Evolutionary conservation across 306 rosid genomes (phyloP).

Genomic region (Fragaria ananassa): DNA sequence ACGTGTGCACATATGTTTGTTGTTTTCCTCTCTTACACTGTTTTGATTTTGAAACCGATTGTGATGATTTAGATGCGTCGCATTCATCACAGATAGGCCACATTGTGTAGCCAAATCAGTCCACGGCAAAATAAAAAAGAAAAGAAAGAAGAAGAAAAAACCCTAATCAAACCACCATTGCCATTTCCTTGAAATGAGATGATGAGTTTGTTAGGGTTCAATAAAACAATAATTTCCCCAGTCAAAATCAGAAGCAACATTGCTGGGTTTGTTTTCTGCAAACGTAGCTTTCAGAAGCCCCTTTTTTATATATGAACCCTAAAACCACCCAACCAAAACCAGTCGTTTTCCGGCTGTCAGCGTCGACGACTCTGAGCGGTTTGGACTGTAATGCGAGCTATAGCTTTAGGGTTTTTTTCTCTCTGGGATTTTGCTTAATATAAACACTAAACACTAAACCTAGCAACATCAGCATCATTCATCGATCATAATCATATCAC

Average conservation of each 20-base stretch:
- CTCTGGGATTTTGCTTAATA: slow-evolving; percentile 27
- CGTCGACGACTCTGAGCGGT: slow-evolving; percentile 51
- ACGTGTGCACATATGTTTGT: not conserved
- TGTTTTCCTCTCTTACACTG: not conserved
- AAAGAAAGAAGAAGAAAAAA: not conserved
- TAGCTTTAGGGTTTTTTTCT: slow-evolving; percentile 26
- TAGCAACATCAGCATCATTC: not conserved
- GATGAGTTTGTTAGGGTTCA: slow-evolving; percentile 22
- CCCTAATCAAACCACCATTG: slow-evolving; percentile 16
- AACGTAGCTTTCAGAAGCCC: slow-evolving; percentile 45
- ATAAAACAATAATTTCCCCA: slow-evolving; percentile 23
- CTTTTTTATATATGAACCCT: slow-evolving; percentile 17
- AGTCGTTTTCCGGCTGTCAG: slow-evolving; percentile 49
- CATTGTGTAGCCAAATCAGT: slow-evolving; percentile 38
- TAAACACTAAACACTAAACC: slow-evolving; percentile 19
- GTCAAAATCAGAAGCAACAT: slow-evolving; percentile 17
- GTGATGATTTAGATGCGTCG: slow-evolving; percentile 41
- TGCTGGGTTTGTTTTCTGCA: slow-evolving; percentile 27
- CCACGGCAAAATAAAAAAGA: not conserved
- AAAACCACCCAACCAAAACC: slow-evolving; percentile 38
- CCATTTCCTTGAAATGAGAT: not conserved
- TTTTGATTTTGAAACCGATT: slow-evolving; percentile 21
- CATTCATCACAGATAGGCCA: slow-evolving; percentile 41
- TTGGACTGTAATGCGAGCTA: slow-evolving; percentile 37
- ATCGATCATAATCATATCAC: slow-evolving; percentile 19